A percentile compares a stretch with the other conserved stretches of the same genome.
Evolutionary conservation across 345 rosid species (phyloP).

Genomic region (Aurinia saxatilis): DNA sequence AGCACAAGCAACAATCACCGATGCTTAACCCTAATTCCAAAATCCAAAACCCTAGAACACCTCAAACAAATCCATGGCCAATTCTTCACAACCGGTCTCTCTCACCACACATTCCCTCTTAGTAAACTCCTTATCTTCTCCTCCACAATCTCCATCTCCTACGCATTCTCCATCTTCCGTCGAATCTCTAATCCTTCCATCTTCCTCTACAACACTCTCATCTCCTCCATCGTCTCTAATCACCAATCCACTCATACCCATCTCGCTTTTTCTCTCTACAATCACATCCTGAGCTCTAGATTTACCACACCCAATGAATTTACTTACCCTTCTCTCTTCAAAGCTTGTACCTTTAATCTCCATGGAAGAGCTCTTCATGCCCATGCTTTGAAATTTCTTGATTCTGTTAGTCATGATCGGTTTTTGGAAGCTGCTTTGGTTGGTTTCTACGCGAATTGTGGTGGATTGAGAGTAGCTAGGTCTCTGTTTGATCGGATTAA

Average conservation of each 20-base stretch:
- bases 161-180: conserved; percentile 44
- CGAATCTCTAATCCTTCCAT: conserved; percentile 43
- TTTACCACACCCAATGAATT: conserved; percentile 37
- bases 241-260: conserved; percentile 22
- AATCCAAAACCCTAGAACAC: conserved; percentile 37
- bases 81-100: conserved; percentile 39
- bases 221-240: conserved; percentile 36
- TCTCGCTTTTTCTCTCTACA: conserved; percentile 45
- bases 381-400: conserved; percentile 51
- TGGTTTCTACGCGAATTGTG: conserved; percentile 44
- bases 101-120: conserved; percentile 59
- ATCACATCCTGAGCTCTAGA: conserved; percentile 20
- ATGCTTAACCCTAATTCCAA: conserved; percentile 32
- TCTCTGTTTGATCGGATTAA: conserved; percentile 42
- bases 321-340: conserved; percentile 67
- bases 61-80: conserved; percentile 52
- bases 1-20: conserved; percentile 35
- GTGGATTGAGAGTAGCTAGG: conserved; percentile 41
- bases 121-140: conserved; percentile 45
- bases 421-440: conserved; percentile 53
- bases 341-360: conserved; percentile 40
- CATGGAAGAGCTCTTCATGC: conserved; percentile 48
- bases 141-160: conserved; percentile 31
- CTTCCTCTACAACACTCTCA: conserved; percentile 55
- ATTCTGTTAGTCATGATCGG: conserved; percentile 30